Base-by-base conservation (phyloP, 805 yeast species). In the Candida boleticola region DNA sequence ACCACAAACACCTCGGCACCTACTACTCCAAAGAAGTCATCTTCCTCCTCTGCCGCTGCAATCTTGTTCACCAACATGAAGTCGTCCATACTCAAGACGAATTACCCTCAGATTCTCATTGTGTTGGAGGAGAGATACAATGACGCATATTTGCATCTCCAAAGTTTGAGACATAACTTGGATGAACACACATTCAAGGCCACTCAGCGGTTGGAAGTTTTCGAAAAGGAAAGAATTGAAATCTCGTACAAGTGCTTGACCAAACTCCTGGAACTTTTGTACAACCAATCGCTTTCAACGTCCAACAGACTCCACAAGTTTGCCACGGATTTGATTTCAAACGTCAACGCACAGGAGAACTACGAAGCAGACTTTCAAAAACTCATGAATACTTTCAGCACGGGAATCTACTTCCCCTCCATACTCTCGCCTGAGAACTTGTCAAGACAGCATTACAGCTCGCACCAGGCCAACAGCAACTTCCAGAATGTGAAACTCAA, bases 331-430 rank as follows among this genome's bases (percentile, higher is more conserved):
- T 50, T 63, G 33, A 46, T 60, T 5, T 43, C 45, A 2, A 41
- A 49, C 3, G 44, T 53, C 14, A 57, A 56, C 40, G 46, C 48
- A 13, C 45, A 55, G 6, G 50, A 51, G 13, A 44, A 60, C 35
- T 54, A 54, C 30, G 40, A 42, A 4, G 43, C 39, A 2, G 73
- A 67, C 27, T 59, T 62, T 27, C 41, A 54, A 5, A 47, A 48
- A 13, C 42, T 61, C 19, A 17, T 66, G 3, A 48, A 47, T 1
- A 41, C 49, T 13, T 67, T 57, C 44, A 53, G 63, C 40, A 58
- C 72, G 5, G 76, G 76, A 1, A 59, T 70, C 5, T 71, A 64
- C 46, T 63, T 63, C 25, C 73, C 76, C 1, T 58, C 70, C 1
- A 52, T 49, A 14, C 47, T 63, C 11, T 55, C 66, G 1, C 68